These are phyloP conservation scores for Tricholoma bakamatsutake DNA, from an alignment of 768 basidiomycete species.

Conservation along the genomic window DNA sequence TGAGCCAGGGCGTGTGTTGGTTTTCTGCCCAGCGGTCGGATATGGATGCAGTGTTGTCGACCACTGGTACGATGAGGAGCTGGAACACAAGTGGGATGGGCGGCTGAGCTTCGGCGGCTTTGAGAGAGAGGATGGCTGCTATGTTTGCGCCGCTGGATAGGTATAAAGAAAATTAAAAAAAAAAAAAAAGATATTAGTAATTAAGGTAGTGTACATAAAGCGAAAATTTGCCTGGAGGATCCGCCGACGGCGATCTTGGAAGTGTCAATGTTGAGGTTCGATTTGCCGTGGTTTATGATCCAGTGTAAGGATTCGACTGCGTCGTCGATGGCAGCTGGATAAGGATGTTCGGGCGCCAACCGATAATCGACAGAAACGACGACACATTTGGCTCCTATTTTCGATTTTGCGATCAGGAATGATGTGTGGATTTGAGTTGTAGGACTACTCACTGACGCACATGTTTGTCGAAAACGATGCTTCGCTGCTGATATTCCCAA, in stretches of 20 bases:
- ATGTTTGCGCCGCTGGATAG: constrained; percentile 69
- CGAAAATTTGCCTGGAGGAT: constrained; percentile 50
- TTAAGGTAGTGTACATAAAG: too few relatives aligned
- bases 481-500: constrained; percentile 58
- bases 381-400: not conserved
- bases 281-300: constrained; percentile 48
- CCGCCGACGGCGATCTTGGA: constrained; percentile 65
- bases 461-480: constrained; percentile 58
- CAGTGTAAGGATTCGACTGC: constrained; percentile 49
- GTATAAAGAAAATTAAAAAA: too few relatives aligned
- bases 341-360: constrained; percentile 64
- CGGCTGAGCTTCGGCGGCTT: constrained; percentile 43
- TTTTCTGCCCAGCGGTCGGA: constrained; percentile 51
- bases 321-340: constrained; percentile 37
- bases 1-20: constrained; percentile 51
- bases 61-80: constrained; percentile 66
- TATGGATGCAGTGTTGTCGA: constrained; percentile 58
- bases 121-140: constrained; percentile 59
- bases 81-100: constrained; percentile 55
- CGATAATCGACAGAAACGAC: constrained; percentile 53
- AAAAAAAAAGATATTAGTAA: too few relatives aligned
- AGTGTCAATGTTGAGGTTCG: constrained; percentile 41
- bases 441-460: constrained; percentile 44
- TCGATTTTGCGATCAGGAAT: not conserved
- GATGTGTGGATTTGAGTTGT: too few relatives aligned